Evolutionary conservation across 768 basidiomycete genomes (phyloP), one percentile per base, ranked within the genome.

Genomic region (Russula emetica): DNA sequence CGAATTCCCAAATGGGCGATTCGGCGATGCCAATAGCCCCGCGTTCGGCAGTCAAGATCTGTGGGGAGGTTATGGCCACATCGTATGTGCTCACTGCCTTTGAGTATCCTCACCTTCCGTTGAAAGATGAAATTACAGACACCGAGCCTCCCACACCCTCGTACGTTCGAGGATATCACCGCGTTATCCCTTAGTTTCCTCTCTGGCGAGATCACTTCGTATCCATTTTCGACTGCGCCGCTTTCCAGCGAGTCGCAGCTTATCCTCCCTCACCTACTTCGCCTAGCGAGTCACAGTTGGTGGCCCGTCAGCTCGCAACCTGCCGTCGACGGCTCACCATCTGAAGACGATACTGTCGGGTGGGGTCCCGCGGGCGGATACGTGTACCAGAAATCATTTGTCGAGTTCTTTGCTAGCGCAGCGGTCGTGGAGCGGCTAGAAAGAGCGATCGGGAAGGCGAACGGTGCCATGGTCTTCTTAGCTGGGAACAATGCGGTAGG

Each of bases 301-400:
- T 99, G 96, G 95, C 98, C 97, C 6, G 89, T 99, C 22, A 92
- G 92, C 1, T 96, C 94, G 13, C 97, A 99, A 72, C 97, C 97
- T 24, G 91, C 94, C 0, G 86, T 98, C 6, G 89, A 98, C 70
- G 91, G 88, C 6, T 83, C 78, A 6, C 77, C 75, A 36, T 94
- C 92, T 2, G 83, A 82, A 16, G 90, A 98, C 73, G 78, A 82
- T 24, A 76, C 89, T 0, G 84, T 96, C 63, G 97, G 97, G 5
- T 99, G 96, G 89, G 97, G 97, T 2, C 97, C 97, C 14, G 79
- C 80, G 60, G 86, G 85, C 7, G 97, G 97, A 8, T 96, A 94
- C 75, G 92, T 99, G 10, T 99, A 91, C 75, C 97, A 99, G 76
- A 99, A 99, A 76, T 85, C 88, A 16, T 99, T 98, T 71, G 93